A percentile compares a stretch with the other conserved stretches of the same genome.
Conservation (phyloP, 768 basidiomycete genomes). For the Rhodotorula paludigena region DNA sequence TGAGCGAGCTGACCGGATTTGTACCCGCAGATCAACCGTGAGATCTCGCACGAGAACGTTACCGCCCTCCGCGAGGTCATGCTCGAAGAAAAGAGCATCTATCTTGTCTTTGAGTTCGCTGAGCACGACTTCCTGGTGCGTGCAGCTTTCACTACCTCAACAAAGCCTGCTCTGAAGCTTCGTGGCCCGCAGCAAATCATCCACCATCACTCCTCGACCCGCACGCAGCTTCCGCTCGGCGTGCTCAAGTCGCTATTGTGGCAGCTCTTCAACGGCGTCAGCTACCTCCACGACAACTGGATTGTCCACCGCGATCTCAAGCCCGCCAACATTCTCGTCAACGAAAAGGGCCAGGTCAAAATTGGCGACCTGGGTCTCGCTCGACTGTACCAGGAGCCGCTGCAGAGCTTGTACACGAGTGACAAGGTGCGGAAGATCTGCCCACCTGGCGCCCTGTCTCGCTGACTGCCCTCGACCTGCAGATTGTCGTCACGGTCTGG, state of each 20-base stretch:
- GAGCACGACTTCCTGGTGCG: slow-evolving; percentile 95
- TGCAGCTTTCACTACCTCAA: neutral
- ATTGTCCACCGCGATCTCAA: slow-evolving; percentile 97
- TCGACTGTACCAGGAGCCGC: slow-evolving; percentile 79
- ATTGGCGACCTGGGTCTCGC: slow-evolving; percentile 98
- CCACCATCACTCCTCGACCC: slow-evolving; percentile 90
- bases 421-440: slow-evolving; percentile 63
- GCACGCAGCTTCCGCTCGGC: slow-evolving; percentile 64
- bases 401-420: slow-evolving; percentile 83
- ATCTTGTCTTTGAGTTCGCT: slow-evolving; percentile 99
- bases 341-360: slow-evolving; percentile 79
- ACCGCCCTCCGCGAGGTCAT: slow-evolving; percentile 90
- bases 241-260: slow-evolving; percentile 90
- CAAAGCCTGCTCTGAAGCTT: neutral
- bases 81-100: slow-evolving; percentile 95
- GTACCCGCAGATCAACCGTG: slow-evolving; percentile 66
- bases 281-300: slow-evolving; percentile 90
- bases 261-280: slow-evolving; percentile 86
- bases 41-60: slow-evolving; percentile 84
- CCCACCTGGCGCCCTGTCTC: too few relatives aligned
- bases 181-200: slow-evolving; percentile 75
- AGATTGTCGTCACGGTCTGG: slow-evolving; percentile 95
- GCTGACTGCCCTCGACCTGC: neutral
- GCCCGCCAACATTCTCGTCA: slow-evolving; percentile 97
- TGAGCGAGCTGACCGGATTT: neutral